Percentiles rank a stretch among this genome's conserved stretches.
These are phyloP conservation scores for Gelatoporia subvermispora DNA, from an alignment of 768 basidiomycete species.

Conservation along the genomic window DNA sequence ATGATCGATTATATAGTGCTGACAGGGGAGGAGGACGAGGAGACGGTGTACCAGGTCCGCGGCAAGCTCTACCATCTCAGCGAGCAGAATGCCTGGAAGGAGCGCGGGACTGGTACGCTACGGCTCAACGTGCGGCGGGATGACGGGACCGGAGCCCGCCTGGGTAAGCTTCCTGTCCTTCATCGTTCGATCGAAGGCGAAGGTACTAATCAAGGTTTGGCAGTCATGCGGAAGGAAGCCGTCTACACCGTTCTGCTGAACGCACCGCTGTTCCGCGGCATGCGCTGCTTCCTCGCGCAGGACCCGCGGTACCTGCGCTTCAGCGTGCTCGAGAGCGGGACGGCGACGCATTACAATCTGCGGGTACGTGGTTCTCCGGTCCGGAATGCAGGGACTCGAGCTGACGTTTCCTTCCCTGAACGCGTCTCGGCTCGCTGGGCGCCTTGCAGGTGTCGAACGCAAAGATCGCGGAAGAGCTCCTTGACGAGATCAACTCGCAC, in stretches of 20 bases:
- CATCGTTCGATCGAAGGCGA: not conserved
- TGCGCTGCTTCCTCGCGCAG: slow-evolving; percentile 67
- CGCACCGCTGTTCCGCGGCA: slow-evolving; percentile 71
- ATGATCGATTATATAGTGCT: slow-evolving; percentile 36
- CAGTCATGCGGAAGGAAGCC: slow-evolving; percentile 86
- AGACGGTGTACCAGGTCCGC: slow-evolving; percentile 69
- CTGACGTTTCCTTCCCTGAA: not conserved
- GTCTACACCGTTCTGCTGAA: slow-evolving; percentile 73
- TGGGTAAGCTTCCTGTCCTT: slow-evolving; percentile 41
- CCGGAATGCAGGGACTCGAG: not conserved
- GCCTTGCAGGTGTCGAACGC: slow-evolving; percentile 53
- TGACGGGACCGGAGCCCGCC: slow-evolving; percentile 65
- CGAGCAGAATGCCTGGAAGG: slow-evolving; percentile 64
- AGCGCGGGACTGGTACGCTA: slow-evolving; percentile 67
- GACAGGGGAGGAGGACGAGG: slow-evolving; percentile 82
- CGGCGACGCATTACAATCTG: slow-evolving; percentile 68
- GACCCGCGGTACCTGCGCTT: slow-evolving; percentile 79
- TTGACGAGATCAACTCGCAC: slow-evolving; percentile 47
- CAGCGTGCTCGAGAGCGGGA: slow-evolving; percentile 60
- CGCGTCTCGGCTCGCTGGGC: not conserved
- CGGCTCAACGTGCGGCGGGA: slow-evolving; percentile 61
- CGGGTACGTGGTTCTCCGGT: slow-evolving; percentile 43
- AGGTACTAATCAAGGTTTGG: not conserved
- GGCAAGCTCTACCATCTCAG: slow-evolving; percentile 68
- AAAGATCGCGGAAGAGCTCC: slow-evolving; percentile 65